Percentiles rank a stretch among this genome's conserved stretches.
Conservation (phyloP, 208 protist species). For the Acanthamoeba triangularis region DNA sequence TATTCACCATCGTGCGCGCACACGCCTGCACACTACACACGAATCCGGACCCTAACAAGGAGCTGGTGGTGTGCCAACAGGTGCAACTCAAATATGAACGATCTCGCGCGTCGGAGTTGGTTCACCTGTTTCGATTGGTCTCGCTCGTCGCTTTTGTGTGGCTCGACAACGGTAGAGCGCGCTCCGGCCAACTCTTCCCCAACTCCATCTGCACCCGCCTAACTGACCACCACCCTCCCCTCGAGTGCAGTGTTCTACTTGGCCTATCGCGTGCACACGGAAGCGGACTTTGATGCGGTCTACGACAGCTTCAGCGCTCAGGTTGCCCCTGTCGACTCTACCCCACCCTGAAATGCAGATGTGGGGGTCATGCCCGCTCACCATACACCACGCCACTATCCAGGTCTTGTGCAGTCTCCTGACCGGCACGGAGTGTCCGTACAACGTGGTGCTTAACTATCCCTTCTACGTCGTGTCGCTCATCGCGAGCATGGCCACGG, state of each 20-base stretch:
- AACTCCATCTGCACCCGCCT: neutral
- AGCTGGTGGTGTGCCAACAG: neutral
- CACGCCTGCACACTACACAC: neutral
- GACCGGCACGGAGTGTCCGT: neutral
- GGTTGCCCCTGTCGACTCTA: neutral
- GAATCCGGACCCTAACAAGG: no score
- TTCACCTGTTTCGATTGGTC: neutral
- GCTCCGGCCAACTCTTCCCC: no score
- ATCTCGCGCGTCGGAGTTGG: neutral
- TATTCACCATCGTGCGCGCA: neutral
- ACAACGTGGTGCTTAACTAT: neutral
- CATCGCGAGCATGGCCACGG: neutral
- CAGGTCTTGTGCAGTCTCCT: neutral
- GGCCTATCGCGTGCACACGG: neutral
- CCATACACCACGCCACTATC: neutral
- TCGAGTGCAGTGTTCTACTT: neutral
- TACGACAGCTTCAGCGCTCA: neutral
- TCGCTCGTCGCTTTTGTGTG: neutral
- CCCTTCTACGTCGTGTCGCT: constrained; percentile 31
- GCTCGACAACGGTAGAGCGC: neutral
- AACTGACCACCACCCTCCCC: neutral
- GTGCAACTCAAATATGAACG: constrained; percentile 21
- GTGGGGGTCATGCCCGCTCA: neutral
- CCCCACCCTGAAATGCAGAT: neutral
- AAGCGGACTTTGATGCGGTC: neutral